Evolutionary conservation across 768 basidiomycete genomes (phyloP).

Genomic region (Rhizopogon sp.): DNA sequence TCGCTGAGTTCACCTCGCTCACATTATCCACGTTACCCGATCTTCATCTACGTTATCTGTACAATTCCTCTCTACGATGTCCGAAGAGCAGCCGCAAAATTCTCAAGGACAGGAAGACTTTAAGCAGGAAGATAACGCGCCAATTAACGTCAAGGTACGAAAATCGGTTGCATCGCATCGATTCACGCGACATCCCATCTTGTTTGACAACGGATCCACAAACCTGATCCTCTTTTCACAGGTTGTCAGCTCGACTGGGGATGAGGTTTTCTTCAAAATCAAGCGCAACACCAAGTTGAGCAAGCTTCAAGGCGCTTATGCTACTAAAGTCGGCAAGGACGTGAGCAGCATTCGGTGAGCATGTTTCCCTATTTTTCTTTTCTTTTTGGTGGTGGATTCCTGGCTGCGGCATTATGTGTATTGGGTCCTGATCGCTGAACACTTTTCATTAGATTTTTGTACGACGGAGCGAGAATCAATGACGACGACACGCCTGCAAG

Average conservation of each 20-base stretch:
- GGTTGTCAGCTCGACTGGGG: conserved; percentile 73
- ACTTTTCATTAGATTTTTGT: conserved; percentile 66
- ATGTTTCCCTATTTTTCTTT: not conserved
- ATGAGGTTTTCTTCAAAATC: conserved; percentile 97
- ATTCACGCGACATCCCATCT: not conserved
- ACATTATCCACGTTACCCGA: not conserved
- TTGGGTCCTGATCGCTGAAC: not conserved
- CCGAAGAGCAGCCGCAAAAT: conserved; percentile 43
- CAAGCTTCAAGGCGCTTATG: conserved; percentile 92
- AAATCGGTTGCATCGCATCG: conserved; percentile 1
- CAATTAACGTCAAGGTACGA: conserved; percentile 78
- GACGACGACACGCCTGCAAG: conserved; percentile 85
- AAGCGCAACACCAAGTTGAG: conserved; percentile 88
- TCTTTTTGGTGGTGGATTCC: not conserved
- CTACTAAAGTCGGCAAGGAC: conserved; percentile 88
- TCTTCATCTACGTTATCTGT: not conserved
- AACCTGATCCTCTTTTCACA: conserved; percentile 21
- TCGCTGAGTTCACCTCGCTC: not conserved
- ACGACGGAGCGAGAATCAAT: conserved; percentile 80
- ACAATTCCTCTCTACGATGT: conserved; percentile 34
- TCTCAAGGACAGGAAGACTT: conserved; percentile 34
- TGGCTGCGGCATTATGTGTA: no score
- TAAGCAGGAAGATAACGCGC: conserved; percentile 52
- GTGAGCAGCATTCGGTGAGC: conserved; percentile 81
- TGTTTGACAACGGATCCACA: not conserved